These are phyloP conservation scores for Trichophyton simii DNA, from an alignment of 2,329 filamentous ascomycete species.

Conservation along the genomic window DNA sequence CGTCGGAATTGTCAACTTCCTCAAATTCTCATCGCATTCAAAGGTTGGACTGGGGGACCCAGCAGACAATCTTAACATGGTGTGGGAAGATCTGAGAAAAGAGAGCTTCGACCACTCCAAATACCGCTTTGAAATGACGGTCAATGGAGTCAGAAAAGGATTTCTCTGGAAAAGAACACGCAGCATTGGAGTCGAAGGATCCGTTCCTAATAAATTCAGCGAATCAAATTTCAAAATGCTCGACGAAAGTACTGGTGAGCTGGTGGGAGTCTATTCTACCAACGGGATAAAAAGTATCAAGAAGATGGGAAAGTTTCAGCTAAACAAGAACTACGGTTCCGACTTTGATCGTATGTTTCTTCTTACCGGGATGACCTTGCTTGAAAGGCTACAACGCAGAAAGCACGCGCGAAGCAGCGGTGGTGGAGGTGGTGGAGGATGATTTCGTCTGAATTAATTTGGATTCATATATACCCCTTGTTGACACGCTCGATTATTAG, in stretches of 20 bases:
- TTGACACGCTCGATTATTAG: too few species aligned
- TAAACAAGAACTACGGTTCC: constrained; percentile 18
- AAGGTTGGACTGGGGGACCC: constrained; percentile 26
- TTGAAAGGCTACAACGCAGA: constrained; percentile 9
- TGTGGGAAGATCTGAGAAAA: constrained; percentile 22
- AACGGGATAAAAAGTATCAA: constrained; percentile 19
- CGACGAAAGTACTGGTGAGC: constrained; percentile 19
- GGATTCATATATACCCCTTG: too few species aligned
- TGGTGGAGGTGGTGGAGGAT: constrained; percentile 10
- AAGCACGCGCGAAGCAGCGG: constrained; percentile 5
- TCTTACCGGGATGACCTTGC: constrained; percentile 9
- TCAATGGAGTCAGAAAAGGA: constrained; percentile 8
- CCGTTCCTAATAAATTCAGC: constrained; percentile 15
- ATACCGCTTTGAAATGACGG: constrained; percentile 21
- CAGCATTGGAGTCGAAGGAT: constrained; percentile 19
- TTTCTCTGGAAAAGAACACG: constrained; percentile 27
- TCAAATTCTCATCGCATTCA: constrained; percentile 22
- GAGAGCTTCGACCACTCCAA: constrained; percentile 15
- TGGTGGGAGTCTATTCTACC: constrained; percentile 23
- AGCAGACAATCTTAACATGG: constrained; percentile 11
- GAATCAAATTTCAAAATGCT: constrained; percentile 24
- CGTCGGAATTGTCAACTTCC: constrained; percentile 23
- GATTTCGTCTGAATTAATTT: neutral
- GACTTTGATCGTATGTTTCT: constrained; percentile 23
- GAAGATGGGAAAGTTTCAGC: constrained; percentile 23